A percentile compares a stretch with the other conserved stretches of the same genome.
These are phyloP conservation scores for Massospora cicadina DNA, from an alignment of 371 early-diverging fungal species.

Conservation along the genomic window DNA sequence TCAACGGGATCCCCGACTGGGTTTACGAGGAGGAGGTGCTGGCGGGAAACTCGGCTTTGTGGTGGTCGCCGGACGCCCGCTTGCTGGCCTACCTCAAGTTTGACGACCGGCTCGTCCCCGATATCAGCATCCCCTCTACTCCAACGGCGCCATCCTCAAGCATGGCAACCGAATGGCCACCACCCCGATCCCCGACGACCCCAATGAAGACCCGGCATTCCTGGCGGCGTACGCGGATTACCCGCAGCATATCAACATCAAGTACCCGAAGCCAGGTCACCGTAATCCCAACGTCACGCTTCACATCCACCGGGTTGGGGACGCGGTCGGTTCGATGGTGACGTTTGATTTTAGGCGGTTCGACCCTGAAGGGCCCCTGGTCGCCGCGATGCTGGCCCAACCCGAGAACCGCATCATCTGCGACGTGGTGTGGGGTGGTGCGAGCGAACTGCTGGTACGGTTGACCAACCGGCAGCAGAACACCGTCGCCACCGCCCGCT, in stretches of 20 bases:
- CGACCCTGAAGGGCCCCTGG: neutral
- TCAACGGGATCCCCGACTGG: constrained; percentile 95
- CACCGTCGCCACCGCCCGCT: neutral
- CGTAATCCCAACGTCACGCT: constrained; percentile 70
- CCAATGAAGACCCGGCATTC: neutral
- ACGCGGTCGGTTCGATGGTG: neutral
- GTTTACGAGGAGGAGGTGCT: constrained; percentile 95
- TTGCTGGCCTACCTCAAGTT: constrained; percentile 68
- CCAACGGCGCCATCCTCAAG: constrained; percentile 6
- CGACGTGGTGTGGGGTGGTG: constrained; percentile 2
- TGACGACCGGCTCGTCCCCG: constrained; percentile 68
- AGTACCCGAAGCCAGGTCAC: constrained; percentile 28
- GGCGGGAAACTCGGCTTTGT: constrained; percentile 39
- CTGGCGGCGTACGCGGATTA: neutral
- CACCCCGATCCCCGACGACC: neutral
- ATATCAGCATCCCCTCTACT: constrained; percentile 12
- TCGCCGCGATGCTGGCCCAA: neutral
- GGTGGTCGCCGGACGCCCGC: constrained; percentile 81
- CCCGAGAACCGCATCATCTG: neutral
- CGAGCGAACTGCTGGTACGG: neutral
- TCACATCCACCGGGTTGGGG: constrained; percentile 32
- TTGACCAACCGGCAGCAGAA: constrained; percentile 3
- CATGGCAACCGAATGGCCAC: neutral
- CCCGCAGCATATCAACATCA: constrained; percentile 6
- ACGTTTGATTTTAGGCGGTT: neutral